Base-by-base conservation (phyloP, 2,329 filamentous ascomycete species). In the Beauveria caledonica region DNA sequence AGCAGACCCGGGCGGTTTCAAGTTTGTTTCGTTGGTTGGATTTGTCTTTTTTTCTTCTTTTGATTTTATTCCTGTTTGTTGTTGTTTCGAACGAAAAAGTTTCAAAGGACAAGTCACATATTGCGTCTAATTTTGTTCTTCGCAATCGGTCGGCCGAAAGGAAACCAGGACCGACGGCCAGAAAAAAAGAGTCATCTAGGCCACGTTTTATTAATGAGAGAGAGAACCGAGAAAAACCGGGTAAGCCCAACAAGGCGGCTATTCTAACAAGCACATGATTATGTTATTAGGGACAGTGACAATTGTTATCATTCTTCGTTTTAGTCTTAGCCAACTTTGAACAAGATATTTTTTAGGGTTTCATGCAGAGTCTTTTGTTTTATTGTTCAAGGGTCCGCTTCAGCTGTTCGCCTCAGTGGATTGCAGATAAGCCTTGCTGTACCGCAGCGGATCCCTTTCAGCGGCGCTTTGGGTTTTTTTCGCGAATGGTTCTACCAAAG, bases 1-100 rank as follows among this genome's bases (percentile, higher is more conserved):
- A 36, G 84, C 78, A 88, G 88, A 70, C 89, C 33, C 92, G 93
- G 77, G 89, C 88, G 78, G 79, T 93, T 36, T 36, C 33, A 71
- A 87, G 93, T 71, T 93, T 92, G 45, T 13, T 49, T 58, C 55
- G 27, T 52, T 19, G 39, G 39, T 59, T 52, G 56, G 56, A 57
- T 48, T 33, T 36, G 33, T 36, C 3, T 42, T 11, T 46, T 33
- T 48, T 39, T 51, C 6, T 36, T 51, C 11, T 25, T 39, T 15
- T 53, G 13, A 25, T 25, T 53, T 25, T 17, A 5, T 46, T 29
- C 8, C n/a, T 19, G 51, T 45, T 58, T 21, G 23, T 13, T 49
- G 13, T 58, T 45, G 3, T 48, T 48, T n/a, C 45, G n/a, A 48
- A 36, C n/a, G n/a, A 11, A 36, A 36, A 46, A 44, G 51, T 36